phyloP scores from a whole-genome alignment of 2,329 filamentous ascomycete genomes.

The Tolypocladium sp. region DNA sequence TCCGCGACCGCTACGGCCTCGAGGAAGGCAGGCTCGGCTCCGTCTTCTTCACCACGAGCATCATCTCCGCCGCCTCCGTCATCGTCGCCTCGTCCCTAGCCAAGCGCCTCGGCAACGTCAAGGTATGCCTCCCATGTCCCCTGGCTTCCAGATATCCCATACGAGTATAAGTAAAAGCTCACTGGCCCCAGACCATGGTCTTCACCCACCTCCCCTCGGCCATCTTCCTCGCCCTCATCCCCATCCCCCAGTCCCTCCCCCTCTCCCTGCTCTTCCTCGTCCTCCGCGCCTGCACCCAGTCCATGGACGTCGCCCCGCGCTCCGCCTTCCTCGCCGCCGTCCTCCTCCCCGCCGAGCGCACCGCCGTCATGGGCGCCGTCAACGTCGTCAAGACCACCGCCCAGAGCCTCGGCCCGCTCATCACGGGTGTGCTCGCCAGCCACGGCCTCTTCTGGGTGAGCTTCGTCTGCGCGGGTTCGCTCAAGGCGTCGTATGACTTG shows the following conservation, averaged over 20 bases:
- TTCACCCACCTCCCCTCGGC: conserved; percentile 65
- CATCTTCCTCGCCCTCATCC: conserved; percentile 54
- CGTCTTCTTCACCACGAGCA: conserved; percentile 44
- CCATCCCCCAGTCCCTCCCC: conserved; percentile 41
- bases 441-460: conserved; percentile 49
- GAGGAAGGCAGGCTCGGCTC: conserved; percentile 41
- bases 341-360: conserved; percentile 56
- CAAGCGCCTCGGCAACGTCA: conserved; percentile 51
- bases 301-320: conserved; percentile 64
- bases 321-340: conserved; percentile 60
- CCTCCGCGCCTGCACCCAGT: conserved; percentile 51
- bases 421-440: conserved; percentile 55
- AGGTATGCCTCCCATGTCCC: conserved; percentile 33
- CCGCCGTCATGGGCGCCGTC: conserved; percentile 60
- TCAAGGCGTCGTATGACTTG: conserved; percentile 55
- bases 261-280: conserved; percentile 51
- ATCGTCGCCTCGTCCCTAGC: conserved; percentile 45
- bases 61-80: conserved; percentile 42
- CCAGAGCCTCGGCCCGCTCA: conserved; percentile 51
- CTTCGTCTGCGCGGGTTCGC: conserved; percentile 51
- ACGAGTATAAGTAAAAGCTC: too few relatives aligned
- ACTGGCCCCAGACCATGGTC: conserved; percentile 52
- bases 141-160: neutral
- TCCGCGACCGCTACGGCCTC: conserved; percentile 37
- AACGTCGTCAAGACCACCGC: conserved; percentile 60